Conservation (phyloP, 2,329 filamentous ascomycete genomes). For the Chrysoporthe austroafricana region DNA sequence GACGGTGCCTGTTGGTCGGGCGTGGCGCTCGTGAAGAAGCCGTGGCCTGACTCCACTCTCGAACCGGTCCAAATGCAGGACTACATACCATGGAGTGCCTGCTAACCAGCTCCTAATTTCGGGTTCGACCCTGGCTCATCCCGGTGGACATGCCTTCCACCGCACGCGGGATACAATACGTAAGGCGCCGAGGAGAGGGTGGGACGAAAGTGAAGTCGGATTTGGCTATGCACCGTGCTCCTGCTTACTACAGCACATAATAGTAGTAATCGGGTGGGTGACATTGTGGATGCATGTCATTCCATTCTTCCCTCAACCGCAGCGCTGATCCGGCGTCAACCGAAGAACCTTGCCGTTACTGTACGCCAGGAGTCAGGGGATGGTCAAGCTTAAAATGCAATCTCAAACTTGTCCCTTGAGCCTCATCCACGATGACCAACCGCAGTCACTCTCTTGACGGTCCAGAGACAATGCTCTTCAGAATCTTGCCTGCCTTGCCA, state of each 20-base stretch:
- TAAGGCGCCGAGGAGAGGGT: background rate
- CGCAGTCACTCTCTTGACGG: no score
- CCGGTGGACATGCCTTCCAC: background rate
- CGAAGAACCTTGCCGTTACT: background rate
- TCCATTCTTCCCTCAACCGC: background rate
- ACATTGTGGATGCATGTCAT: conserved; percentile 4
- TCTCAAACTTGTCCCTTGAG: no score
- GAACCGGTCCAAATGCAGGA: background rate
- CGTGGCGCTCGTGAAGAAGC: background rate
- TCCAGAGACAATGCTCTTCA: no score
- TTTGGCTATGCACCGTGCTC: conserved; percentile 17
- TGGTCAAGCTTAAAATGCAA: no score
- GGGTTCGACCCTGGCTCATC: background rate
- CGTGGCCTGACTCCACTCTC: background rate
- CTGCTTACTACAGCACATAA: background rate
- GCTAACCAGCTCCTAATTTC: background rate
- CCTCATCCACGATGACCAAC: no score
- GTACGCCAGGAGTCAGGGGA: background rate
- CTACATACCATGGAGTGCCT: background rate
- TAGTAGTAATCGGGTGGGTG: background rate
- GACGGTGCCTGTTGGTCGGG: background rate
- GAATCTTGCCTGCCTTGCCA: background rate
- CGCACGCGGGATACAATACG: background rate
- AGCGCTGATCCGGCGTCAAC: background rate
- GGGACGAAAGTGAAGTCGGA: conserved; percentile 11